Percentiles rank a stretch among this genome's conserved stretches.
phyloP scores from a whole-genome alignment of 257 asterid species.

The Primulina tabacum region DNA sequence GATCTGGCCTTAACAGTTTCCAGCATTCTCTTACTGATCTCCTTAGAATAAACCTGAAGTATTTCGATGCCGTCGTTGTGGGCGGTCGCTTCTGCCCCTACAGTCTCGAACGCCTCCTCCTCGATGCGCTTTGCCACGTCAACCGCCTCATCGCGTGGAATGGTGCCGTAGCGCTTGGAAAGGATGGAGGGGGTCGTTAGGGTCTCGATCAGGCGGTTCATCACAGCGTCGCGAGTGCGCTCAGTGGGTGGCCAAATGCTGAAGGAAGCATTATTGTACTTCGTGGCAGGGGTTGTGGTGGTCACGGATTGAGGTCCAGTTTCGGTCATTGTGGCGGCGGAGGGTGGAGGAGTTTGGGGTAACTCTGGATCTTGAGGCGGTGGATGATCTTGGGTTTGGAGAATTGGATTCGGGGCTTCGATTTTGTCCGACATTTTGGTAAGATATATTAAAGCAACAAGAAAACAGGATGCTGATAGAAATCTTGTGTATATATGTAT shows the following conservation, averaged over 20 bases:
- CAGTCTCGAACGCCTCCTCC: conserved; percentile 60
- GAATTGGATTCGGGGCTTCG: conserved; percentile 25
- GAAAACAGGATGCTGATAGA: too few species aligned
- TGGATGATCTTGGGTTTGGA: conserved; percentile 12
- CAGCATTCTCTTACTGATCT: conserved; percentile 78
- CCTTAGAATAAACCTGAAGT: conserved; percentile 79
- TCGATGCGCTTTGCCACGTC: conserved; percentile 58
- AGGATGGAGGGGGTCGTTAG: conserved; percentile 70
- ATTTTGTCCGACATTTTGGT: neutral
- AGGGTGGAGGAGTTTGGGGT: conserved; percentile 15
- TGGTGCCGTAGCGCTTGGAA: conserved; percentile 79
- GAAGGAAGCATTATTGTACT: conserved; percentile 41
- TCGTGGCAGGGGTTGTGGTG: conserved; percentile 14
- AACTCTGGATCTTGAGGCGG: neutral
- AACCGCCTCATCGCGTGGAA: conserved; percentile 65
- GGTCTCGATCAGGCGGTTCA: conserved; percentile 65
- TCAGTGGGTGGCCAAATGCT: conserved; percentile 90
- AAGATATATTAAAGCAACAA: too few species aligned
- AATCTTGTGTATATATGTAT: too few species aligned
- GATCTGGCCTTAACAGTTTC: conserved; percentile 80
- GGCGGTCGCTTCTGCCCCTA: conserved; percentile 38
- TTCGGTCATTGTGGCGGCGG: conserved; percentile 24
- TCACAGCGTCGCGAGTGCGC: conserved; percentile 89
- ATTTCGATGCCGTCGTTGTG: conserved; percentile 76
- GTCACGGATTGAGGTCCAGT: neutral